Evolutionary conservation across 805 yeast species (phyloP), one percentile per base, ranked within the genome.

Genomic region (Candida sithepensis): DNA sequence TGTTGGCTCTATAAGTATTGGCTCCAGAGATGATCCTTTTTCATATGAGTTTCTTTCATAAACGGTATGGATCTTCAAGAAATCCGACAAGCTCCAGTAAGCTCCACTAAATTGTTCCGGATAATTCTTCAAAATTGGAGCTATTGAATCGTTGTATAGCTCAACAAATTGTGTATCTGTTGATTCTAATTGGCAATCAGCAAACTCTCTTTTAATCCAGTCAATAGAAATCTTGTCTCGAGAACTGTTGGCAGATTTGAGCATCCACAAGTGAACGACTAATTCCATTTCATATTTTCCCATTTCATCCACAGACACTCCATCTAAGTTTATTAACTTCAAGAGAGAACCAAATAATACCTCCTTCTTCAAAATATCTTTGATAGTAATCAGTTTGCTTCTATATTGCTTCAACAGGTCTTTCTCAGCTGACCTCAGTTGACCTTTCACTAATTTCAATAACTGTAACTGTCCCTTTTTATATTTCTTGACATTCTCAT

Each of bases 341-440:
- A 58, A n/a, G 26, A 52, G 43, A 1, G 49, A 38, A 2, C 19
- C 32, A 37, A 58, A 49, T 16, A 34, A 41, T 3, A 45, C 51
- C 2, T 36, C 64, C 21, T 54, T 59, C 39, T 56, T 59, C 14
- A 48, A 7, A 1, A 63, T 55, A 44, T 60, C 61, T 22, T 57
- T 62, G 13, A 58, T 14, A 5, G 66, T 63, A 16, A 58, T 55
- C 18, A 65, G 42, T 8, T 45, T 24, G 7, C 51, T 43, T 40
- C 66, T 52, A 49, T 69, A 52, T 4, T 61, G 59, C 14, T 64
- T 63, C 41, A 79, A 59, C 24, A 74, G 48, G 1, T 52, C 52
- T 54, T 73, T 77, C 51, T 79, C 84, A 26, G 56, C 44, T 18
- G 57, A 58, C 54, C 78, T 79, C 49, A 78, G 58, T 34, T 56